Base-by-base conservation (phyloP, 2,329 filamentous ascomycete genomes). In the Raffaelea albimanens region DNA sequence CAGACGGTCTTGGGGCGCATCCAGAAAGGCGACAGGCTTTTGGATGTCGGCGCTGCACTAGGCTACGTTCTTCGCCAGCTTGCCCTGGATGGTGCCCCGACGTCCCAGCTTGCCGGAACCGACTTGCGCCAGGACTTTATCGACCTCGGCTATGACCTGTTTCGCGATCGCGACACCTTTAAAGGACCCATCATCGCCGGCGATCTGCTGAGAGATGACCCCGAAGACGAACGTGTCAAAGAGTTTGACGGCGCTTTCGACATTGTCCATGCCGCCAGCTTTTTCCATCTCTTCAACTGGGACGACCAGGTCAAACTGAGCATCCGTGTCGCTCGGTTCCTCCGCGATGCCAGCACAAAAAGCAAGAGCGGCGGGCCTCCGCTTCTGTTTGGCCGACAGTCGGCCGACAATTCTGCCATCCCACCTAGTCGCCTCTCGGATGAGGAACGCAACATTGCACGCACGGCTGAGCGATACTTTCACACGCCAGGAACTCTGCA, bases 31-130 rank as follows among this genome's bases (percentile, higher is more conserved):
- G 59, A 53, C 2, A 56, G 43, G 2, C 47, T 63, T 16, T 58
- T 71, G 18, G 69, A 72, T 45, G 59, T 65, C 46, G 68, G 65
- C 9, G 71, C 68, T 57, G 70, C 67, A 52, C 64, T 71, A 47
- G 68, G 67, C 11, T 67, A 72, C 40, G 66, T 67, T 38, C 60
- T 72, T 41, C 66, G 70, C 19, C 66, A 68, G 49, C 58, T 72
- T 11, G 61, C 64, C 16, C 43, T 50, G 38, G 65, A 67, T 43
- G 67, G 67, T 5, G 66, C 58, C 2, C 67, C 67, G 3, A 51
- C 61, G 3, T 53, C 59, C 22, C 65, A 66, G 29, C 57, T 69
- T 1, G 60, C 58, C 42, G 68, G 67, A 21, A 58, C 59, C 14
- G 68, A 72, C 48, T 53, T 71, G 18, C 54, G 58, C 2, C 51